Base-by-base conservation (phyloP, 2,329 filamentous ascomycete genomes). In the Pezicula neosporulosa region DNA sequence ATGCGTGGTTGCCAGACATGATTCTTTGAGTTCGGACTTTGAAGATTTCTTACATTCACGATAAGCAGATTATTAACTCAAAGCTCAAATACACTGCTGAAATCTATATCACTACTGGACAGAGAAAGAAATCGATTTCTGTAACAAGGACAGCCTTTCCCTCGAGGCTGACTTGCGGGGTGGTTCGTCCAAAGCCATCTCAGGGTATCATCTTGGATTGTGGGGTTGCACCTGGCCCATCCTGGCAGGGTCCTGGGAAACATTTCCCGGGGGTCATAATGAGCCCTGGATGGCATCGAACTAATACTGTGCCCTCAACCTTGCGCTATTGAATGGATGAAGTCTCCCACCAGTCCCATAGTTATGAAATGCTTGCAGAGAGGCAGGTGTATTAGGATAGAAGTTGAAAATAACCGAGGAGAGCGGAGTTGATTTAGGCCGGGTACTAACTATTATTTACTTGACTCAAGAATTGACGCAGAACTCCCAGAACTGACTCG, bases 1-100 rank as follows among this genome's bases (percentile, higher is more conserved):
- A 53, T 2, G 65, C 65, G 36, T 58, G 54, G 45, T 56, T 57
- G 15, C 43, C 50, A 30, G 48, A 36, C 50, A 49, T 56, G 38
- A 21, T 39, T 39, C 33, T 37, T 12, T 9, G 41, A n/a, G 8
- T 39, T n/a, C 9, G 16, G n/a, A 38, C 35, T 30, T 19, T 27
- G 24, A 12, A 28, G 48, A 48, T 21, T 45, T 24, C 13, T 24
- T 24, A 16, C 9, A 33, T 13, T 24, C 16, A 42, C 39, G 39
- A 19, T 8, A 13, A 13, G n/a, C 15, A 18, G 24, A 19, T 18
- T 7, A 21, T 8, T 16, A 42, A 42, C 24, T 15, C n/a, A 42
- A 42, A 19, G 24, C 37, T 18, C 7, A 10, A 39, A 10, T 39
- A 16, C 37, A 16, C 19, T 16, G 8, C 15, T 13, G 37, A 39